Evolutionary conservation across 768 basidiomycete species (phyloP).

Genomic region (Phlegmacium glaucopus): DNA sequence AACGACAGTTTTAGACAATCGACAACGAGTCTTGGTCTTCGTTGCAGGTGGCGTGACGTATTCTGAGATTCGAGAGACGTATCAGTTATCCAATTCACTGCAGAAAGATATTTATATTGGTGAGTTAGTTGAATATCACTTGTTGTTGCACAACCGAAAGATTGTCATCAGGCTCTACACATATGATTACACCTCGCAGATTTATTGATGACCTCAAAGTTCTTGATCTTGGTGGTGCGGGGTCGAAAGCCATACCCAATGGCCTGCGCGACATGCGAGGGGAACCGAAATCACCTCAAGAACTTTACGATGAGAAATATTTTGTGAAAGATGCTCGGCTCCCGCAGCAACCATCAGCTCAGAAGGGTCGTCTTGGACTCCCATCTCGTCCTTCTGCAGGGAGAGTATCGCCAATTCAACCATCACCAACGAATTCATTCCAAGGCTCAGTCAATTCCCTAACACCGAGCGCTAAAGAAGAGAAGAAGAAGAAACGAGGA

Average conservation of each 20-base stretch:
- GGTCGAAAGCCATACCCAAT: slow-evolving; percentile 69
- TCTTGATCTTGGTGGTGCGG: slow-evolving; percentile 83
- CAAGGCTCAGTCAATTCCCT: slow-evolving; percentile 40
- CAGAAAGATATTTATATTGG: slow-evolving; percentile 93
- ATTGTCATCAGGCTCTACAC: slow-evolving; percentile 75
- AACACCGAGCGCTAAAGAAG: slow-evolving; percentile 39
- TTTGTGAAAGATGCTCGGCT: slow-evolving; percentile 57
- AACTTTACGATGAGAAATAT: slow-evolving; percentile 79
- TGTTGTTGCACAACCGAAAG: background rate
- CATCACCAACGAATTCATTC: slow-evolving; percentile 54
- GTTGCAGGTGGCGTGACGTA: slow-evolving; percentile 95
- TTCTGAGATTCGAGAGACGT: slow-evolving; percentile 89
- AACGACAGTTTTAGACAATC: slow-evolving; percentile 43
- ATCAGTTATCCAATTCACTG: slow-evolving; percentile 67
- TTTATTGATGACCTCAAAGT: slow-evolving; percentile 88
- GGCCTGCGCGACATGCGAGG: slow-evolving; percentile 52
- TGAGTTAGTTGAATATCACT: slow-evolving; percentile 25
- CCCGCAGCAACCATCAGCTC: slow-evolving; percentile 41
- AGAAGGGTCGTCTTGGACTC: slow-evolving; percentile 25
- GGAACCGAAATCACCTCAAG: slow-evolving; percentile 57
- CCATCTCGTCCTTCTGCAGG: slow-evolving; percentile 31
- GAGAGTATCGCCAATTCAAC: slow-evolving; percentile 33
- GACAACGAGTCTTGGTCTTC: slow-evolving; percentile 84
- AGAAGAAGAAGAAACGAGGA: slow-evolving; percentile 77
- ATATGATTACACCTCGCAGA: slow-evolving; percentile 74